Conservation (phyloP, 345 rosid genomes). For the Kernera saxatilis region DNA sequence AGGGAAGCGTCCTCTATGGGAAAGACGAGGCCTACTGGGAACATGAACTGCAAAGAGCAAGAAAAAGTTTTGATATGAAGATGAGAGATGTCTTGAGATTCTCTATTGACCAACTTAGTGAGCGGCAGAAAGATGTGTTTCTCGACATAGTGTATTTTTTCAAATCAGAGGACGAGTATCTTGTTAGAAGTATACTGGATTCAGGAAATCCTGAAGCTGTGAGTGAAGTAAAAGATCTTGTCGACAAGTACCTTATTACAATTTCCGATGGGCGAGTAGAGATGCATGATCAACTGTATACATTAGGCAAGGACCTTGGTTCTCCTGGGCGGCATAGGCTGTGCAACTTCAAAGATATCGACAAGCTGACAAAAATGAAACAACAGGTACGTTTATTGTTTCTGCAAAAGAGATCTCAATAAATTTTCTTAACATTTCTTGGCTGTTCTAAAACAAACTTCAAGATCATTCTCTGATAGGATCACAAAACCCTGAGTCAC, state of each 20-base stretch:
- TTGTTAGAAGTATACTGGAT: neutral
- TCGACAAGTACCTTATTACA: neutral
- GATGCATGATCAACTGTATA: neutral
- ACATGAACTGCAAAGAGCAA: neutral
- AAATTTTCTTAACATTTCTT: no score
- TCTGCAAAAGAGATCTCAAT: no score
- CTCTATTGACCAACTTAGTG: neutral
- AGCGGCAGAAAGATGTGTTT: constrained; percentile 19
- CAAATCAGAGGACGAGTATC: neutral
- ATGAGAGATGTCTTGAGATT: neutral
- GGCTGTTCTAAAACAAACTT: no score
- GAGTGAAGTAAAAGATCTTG: neutral
- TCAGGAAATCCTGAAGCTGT: neutral
- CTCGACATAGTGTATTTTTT: constrained; percentile 34
- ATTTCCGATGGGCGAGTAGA: neutral
- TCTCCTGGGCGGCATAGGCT: neutral
- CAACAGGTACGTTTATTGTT: neutral
- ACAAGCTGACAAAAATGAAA: neutral
- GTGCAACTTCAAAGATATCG: neutral
- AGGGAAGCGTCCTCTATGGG: neutral
- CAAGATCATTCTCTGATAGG: no score
- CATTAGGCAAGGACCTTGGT: neutral
- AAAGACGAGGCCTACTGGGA: neutral
- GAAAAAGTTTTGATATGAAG: neutral
- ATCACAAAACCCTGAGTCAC: no score